Conservation (phyloP, 2,329 filamentous ascomycete genomes). For the Fusarium secorum region DNA sequence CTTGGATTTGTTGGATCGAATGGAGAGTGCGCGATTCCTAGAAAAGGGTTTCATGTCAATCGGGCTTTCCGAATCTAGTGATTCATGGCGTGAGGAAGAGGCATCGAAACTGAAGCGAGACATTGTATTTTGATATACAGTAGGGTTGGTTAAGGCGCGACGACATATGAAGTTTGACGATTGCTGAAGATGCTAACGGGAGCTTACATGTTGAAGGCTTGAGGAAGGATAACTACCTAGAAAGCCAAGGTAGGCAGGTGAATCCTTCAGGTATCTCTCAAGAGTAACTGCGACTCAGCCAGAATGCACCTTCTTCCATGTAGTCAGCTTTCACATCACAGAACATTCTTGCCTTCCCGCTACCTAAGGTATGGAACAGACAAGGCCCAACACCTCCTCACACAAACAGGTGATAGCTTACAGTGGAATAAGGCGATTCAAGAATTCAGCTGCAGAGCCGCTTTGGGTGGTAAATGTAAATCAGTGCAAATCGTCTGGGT, state of each 20-base stretch:
- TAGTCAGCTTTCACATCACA: slow-evolving; percentile 22
- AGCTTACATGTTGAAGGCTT: slow-evolving; percentile 34
- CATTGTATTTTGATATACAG: slow-evolving; percentile 34
- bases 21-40: slow-evolving; percentile 78
- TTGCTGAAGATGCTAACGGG: slow-evolving; percentile 1
- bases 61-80: slow-evolving; percentile 29
- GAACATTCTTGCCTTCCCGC: not conserved
- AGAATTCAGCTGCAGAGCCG: slow-evolving; percentile 18
- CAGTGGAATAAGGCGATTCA: slow-evolving; percentile 12
- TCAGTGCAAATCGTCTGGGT: slow-evolving; percentile 25
- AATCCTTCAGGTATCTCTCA: not conserved
- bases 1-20: slow-evolving; percentile 69
- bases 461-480: slow-evolving; percentile 10
- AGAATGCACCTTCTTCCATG: slow-evolving; percentile 25
- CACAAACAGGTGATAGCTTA: slow-evolving; percentile 18
- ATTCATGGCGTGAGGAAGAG: slow-evolving; percentile 33
- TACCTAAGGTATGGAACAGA: not conserved
- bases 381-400: not conserved
- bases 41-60: slow-evolving; percentile 39
- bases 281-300: not conserved
- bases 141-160: not conserved
- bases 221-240: not conserved
- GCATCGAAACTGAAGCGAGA: slow-evolving; percentile 46
- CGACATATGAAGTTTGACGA: not conserved
- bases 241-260: not conserved